Percentiles rank a stretch among this genome's conserved stretches.
Conservation (phyloP, 2,329 filamentous ascomycete genomes). For the Venturia effusa region DNA sequence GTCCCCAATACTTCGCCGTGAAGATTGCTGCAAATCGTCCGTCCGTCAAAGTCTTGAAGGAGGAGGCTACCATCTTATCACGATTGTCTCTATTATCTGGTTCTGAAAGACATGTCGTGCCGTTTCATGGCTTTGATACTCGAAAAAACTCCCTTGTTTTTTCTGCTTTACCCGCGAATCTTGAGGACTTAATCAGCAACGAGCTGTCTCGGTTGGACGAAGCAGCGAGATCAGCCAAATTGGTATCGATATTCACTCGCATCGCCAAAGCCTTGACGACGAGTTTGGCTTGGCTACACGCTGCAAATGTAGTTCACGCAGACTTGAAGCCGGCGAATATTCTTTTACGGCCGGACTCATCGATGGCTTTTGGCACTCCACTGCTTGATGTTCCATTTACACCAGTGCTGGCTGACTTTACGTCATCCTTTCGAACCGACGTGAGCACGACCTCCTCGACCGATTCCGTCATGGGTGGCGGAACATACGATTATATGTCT, state of each 20-base stretch:
- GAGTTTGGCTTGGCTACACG: constrained; percentile 32
- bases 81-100: neutral
- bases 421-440: constrained; percentile 22
- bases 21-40: constrained; percentile 1
- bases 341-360: constrained; percentile 21
- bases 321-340: constrained; percentile 40
- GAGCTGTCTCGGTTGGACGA: constrained; percentile 21
- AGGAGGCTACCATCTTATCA: constrained; percentile 5
- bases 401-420: constrained; percentile 34
- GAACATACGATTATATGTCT: constrained; percentile 38
- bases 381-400: constrained; percentile 10
- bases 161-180: constrained; percentile 22
- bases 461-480: constrained; percentile 26
- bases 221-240: constrained; percentile 21
- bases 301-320: constrained; percentile 29
- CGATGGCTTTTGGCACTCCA: constrained; percentile 4
- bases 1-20: constrained; percentile 2
- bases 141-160: constrained; percentile 23
- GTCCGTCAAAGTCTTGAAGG: neutral
- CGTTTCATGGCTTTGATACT: constrained; percentile 8
- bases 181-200: constrained; percentile 22
- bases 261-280: constrained; percentile 29
- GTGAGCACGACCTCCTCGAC: constrained; percentile 13
- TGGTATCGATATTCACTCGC: constrained; percentile 28
- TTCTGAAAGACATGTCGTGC: neutral